phyloP scores from a whole-genome alignment of 2,329 filamentous ascomycete genomes.

The Ascochyta pisi region DNA sequence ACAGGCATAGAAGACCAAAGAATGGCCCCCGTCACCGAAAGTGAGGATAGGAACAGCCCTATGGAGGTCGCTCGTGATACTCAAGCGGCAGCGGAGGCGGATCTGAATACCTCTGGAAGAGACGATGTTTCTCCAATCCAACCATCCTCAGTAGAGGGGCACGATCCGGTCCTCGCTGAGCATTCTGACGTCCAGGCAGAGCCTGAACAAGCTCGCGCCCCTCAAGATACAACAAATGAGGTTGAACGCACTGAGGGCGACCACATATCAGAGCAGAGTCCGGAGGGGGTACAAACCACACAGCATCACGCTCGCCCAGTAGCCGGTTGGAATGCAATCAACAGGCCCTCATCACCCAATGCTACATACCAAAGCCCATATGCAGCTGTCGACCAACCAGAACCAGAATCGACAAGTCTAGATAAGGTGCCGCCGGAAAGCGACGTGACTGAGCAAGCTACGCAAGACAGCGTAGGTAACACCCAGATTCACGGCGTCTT shows the following conservation, averaged over 20 bases:
- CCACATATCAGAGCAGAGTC: neutral
- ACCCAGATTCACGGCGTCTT: slow-evolving; percentile 15
- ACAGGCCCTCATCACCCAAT: slow-evolving; percentile 9
- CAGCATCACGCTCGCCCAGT: neutral
- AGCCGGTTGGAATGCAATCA: slow-evolving; percentile 28
- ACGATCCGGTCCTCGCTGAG: neutral
- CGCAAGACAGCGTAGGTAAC: neutral
- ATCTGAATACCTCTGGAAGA: neutral
- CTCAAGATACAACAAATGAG: neutral
- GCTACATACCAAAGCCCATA: slow-evolving; percentile 30
- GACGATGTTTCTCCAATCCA: neutral
- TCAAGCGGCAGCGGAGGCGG: neutral
- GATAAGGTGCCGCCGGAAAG: neutral
- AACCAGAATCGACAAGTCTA: neutral
- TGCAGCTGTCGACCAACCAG: slow-evolving; percentile 3
- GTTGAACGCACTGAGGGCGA: neutral
- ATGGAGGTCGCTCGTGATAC: neutral
- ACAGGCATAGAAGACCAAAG: neutral
- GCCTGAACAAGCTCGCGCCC: neutral
- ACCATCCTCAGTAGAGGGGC: neutral
- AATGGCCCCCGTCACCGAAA: neutral
- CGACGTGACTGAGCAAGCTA: neutral
- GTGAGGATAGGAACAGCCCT: too few relatives aligned
- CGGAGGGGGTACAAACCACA: neutral
- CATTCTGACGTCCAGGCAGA: neutral